These are phyloP conservation scores for Phyllachora maydis DNA, from an alignment of 2,329 filamentous ascomycete genomes.

Conservation along the genomic window DNA sequence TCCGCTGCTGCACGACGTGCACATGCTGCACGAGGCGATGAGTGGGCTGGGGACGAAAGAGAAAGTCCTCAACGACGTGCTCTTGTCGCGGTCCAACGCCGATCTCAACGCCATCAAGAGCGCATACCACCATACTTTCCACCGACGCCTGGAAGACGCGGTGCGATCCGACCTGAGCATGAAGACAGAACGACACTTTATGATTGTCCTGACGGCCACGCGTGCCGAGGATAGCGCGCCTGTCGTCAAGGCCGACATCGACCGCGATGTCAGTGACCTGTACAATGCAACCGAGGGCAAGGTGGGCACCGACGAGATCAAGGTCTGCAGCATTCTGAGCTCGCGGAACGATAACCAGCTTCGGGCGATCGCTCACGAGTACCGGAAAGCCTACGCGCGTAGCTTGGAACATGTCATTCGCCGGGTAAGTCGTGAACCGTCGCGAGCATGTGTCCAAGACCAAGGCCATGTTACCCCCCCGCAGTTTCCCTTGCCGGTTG, in stretches of 20 bases:
- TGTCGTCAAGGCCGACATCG: constrained; percentile 50
- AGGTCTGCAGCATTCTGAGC: constrained; percentile 61
- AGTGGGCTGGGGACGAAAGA: constrained; percentile 75
- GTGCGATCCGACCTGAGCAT: constrained; percentile 63
- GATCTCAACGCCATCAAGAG: constrained; percentile 74
- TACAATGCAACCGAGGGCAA: constrained; percentile 60
- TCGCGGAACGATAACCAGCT: constrained; percentile 65
- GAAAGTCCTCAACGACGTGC: constrained; percentile 62
- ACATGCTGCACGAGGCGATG: constrained; percentile 50
- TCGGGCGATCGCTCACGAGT: constrained; percentile 57
- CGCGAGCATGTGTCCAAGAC: too few relatives aligned
- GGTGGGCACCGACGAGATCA: constrained; percentile 50
- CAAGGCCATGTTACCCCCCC: too few relatives aligned
- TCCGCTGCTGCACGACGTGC: constrained; percentile 57
- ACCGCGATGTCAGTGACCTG: constrained; percentile 55
- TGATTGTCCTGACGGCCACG: constrained; percentile 55
- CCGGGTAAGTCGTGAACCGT: constrained; percentile 32
- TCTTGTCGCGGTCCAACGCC: constrained; percentile 67
- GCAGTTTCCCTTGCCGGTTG: too few relatives aligned
- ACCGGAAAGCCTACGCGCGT: constrained; percentile 50
- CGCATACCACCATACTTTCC: constrained; percentile 50
- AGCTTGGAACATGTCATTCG: constrained; percentile 54
- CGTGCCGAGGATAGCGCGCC: constrained; percentile 62
- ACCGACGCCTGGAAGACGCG: constrained; percentile 44
- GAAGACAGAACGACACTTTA: constrained; percentile 72